These are phyloP conservation scores for Schizochytrium sp. DNA, from an alignment of 108 stramenopile genomes.

Conservation along the genomic window DNA sequence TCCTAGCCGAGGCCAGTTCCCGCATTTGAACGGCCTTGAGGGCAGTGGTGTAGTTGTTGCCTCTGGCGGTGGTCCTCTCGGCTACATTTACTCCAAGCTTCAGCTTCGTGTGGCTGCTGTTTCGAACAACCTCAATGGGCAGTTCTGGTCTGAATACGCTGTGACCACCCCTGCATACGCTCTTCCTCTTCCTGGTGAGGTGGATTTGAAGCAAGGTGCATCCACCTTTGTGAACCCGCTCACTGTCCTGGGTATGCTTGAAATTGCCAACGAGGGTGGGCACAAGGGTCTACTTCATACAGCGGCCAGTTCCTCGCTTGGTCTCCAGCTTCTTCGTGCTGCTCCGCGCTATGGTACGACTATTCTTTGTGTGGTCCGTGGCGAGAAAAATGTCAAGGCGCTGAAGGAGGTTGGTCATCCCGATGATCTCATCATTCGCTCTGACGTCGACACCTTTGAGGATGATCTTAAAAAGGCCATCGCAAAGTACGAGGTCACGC, in stretches of 20 bases:
- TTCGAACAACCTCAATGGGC: constrained; percentile 59
- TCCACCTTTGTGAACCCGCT: constrained; percentile 78
- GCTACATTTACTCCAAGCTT: constrained; percentile 61
- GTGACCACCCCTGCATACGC: constrained; percentile 61
- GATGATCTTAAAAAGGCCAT: constrained; percentile 70
- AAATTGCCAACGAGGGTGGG: constrained; percentile 67
- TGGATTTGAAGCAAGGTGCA: constrained; percentile 75
- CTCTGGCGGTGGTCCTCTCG: constrained; percentile 70
- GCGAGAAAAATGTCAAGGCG: constrained; percentile 74
- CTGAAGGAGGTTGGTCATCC: constrained; percentile 72
- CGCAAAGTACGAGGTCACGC: constrained; percentile 72
- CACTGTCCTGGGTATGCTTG: constrained; percentile 76
- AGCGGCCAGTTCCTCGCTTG: constrained; percentile 76
- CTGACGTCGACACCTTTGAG: constrained; percentile 69
- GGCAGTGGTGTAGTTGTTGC: constrained; percentile 75
- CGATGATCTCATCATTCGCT: constrained; percentile 71
- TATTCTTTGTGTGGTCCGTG: constrained; percentile 77
- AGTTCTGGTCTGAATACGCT: constrained; percentile 74
- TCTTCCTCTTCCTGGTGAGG: constrained; percentile 74
- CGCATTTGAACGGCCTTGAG: constrained; percentile 74
- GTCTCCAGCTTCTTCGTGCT: constrained; percentile 75
- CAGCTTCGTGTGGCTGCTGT: constrained; percentile 71
- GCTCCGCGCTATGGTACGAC: constrained; percentile 66
- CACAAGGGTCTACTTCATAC: constrained; percentile 75
- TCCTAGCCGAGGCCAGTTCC: constrained; percentile 64